Base-by-base conservation (phyloP, 805 yeast genomes). In the Hanseniaspora nectarophila region DNA sequence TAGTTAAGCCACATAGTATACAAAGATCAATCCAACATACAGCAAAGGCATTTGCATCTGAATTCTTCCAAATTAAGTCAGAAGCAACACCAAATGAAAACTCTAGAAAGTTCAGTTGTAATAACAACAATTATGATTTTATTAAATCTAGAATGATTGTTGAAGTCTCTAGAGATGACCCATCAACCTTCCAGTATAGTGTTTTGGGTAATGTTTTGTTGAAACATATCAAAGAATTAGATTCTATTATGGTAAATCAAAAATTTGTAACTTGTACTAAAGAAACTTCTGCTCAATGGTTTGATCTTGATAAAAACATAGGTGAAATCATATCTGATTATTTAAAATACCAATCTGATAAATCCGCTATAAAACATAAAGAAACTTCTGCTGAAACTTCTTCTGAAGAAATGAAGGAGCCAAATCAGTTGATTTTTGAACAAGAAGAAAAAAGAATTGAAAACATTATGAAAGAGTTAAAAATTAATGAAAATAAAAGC, bases 231-330 rank as follows among this genome's bases (percentile, higher is more conserved):
- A 26, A 26, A 3, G 43, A 49, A 26, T 9, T 49, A 18, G 78
- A 72, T 57, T 78, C 86, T 0, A 67, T 84, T 18, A 76, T 84
- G 80, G 75, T 84, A 57, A 90, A 90, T 18, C 75, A 75, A n/a
- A 75, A 82, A 60, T 84, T 84, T 58, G 66, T 84, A 50, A 82
- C 90, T 0, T 78, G 84, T 8, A 82, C 80, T 63, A 84, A 83
- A 62, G 77, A 76, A 58, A 80, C 76, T 55, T 77, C 75, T 57
- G 71, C 74, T 9, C 75, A 75, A 57, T 85, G 95, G 95, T 78
- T 82, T 28, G 31, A 37, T 20, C 24, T 42, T 18, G 46, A 49
- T 32, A 32, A 42, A 18, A 23, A 23, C 15, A 49, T 49, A 32
- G 43, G 21, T 26, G 26, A 49, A 12, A 35, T 49, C 3, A 34